Conservation (phyloP, 2,329 filamentous ascomycete species). For the Aschersonia sp. region DNA sequence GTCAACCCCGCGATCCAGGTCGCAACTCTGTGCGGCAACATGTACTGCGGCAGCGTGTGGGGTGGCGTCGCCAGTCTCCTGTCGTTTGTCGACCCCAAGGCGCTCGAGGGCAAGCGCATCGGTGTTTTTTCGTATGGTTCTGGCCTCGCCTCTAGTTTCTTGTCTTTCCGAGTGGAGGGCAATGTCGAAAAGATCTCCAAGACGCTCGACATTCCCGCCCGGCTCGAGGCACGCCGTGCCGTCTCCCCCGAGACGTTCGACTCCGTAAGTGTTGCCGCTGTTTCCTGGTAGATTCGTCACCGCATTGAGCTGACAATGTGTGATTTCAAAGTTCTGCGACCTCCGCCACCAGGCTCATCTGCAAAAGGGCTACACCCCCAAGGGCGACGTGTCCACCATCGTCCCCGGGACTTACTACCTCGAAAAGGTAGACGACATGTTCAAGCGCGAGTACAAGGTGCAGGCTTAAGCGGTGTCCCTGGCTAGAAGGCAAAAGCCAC, state of each 20-base stretch:
- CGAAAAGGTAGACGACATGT: conserved; percentile 70
- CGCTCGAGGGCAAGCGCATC: conserved; percentile 56
- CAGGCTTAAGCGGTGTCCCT: conserved; percentile 41
- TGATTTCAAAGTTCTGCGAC: conserved; percentile 48
- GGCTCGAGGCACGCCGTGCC: conserved; percentile 48
- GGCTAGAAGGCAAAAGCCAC: neutral
- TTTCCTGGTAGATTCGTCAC: neutral
- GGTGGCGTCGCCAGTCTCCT: conserved; percentile 61
- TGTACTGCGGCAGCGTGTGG: conserved; percentile 60
- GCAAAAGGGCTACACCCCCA: conserved; percentile 62
- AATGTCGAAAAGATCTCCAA: conserved; percentile 54
- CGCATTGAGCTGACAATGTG: too few species aligned
- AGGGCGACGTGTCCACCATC: conserved; percentile 53
- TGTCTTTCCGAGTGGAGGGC: conserved; percentile 59
- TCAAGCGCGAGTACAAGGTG: conserved; percentile 63
- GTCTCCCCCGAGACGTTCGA: conserved; percentile 63
- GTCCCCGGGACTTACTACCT: conserved; percentile 61
- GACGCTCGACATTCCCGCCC: conserved; percentile 53
- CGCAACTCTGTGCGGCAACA: conserved; percentile 60
- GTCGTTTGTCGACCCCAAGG: conserved; percentile 44
- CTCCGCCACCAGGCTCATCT: conserved; percentile 73
- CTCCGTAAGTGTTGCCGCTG: conserved; percentile 27
- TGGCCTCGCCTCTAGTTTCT: conserved; percentile 56
- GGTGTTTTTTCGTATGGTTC: conserved; percentile 70
- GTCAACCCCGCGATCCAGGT: conserved; percentile 61